Conservation (phyloP, 2,329 filamentous ascomycete species). For the Trichoderma sp. region DNA sequence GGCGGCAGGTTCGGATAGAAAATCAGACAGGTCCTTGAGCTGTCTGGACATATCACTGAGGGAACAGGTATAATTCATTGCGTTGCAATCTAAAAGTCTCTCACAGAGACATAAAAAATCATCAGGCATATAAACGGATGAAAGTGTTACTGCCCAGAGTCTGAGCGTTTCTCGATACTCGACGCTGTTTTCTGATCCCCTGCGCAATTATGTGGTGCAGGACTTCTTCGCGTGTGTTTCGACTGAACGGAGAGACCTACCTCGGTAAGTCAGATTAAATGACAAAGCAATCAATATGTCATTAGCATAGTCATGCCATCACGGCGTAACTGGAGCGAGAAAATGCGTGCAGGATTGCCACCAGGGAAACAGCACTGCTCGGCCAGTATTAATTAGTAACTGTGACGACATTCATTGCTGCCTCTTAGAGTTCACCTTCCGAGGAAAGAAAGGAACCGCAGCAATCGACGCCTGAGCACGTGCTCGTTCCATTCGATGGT, state of each 20-base stretch:
- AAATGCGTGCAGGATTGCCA: not conserved
- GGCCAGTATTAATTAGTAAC: not conserved
- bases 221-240: not conserved
- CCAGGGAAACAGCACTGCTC: not conserved
- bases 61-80: not conserved
- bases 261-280: not conserved
- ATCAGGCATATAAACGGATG: not conserved
- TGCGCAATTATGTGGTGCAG: not conserved
- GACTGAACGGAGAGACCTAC: not conserved
- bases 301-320: not conserved
- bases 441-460: not conserved
- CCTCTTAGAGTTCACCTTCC: not conserved
- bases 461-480: not conserved
- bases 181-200: not conserved
- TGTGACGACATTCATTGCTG: not conserved
- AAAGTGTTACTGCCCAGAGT: not conserved
- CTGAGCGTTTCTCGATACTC: not conserved
- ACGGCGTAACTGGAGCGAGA: not conserved
- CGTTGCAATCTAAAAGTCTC: not conserved
- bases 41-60: not conserved
- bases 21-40: not conserved
- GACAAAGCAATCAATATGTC: not conserved
- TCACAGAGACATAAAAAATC: not conserved
- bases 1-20: not conserved
- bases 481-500: conserved; percentile 5